Percentiles rank a stretch among this genome's conserved stretches.
Evolutionary conservation across 2,329 filamentous ascomycete species (phyloP).

Genomic region (Xylaria sp.): DNA sequence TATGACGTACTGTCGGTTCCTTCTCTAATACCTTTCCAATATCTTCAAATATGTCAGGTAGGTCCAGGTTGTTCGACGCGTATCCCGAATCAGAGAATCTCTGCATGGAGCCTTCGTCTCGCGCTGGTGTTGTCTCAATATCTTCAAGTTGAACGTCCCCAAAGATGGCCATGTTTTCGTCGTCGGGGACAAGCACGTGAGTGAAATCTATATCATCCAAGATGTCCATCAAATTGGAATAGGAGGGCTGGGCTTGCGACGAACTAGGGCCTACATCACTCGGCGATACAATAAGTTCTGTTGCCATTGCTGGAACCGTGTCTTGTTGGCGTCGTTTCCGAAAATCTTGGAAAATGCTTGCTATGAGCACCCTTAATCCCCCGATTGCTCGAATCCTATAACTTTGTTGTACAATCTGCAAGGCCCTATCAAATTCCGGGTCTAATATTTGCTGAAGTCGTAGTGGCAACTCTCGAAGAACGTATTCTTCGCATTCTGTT

Average conservation of each 20-base stretch:
- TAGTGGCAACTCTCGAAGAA: conserved; percentile 20
- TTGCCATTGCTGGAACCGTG: background rate
- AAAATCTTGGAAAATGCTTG: conserved; percentile 17
- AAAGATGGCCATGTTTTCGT: background rate
- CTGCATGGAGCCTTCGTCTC: background rate
- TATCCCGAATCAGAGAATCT: conserved; percentile 13
- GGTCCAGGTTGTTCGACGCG: conserved; percentile 6
- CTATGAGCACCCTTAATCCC: background rate
- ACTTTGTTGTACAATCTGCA: conserved; percentile 14
- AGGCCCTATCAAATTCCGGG: conserved; percentile 8
- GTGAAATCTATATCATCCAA: background rate
- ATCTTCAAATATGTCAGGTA: too few relatives aligned
- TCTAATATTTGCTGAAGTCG: conserved; percentile 3
- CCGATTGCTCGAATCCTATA: conserved; percentile 3
- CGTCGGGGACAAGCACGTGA: background rate
- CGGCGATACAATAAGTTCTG: background rate
- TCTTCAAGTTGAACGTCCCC: background rate
- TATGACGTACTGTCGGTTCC: too few relatives aligned
- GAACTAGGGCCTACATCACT: background rate
- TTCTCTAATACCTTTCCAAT: too few relatives aligned
- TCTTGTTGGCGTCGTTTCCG: background rate
- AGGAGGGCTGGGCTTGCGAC: background rate
- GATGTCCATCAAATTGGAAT: background rate
- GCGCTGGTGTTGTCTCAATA: background rate
- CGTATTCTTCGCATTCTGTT: conserved; percentile 21